Percentiles rank a stretch among this genome's conserved stretches.
phyloP scores from a whole-genome alignment of 2,329 filamentous ascomycete genomes.

The Aureobasidium melanogenum region DNA sequence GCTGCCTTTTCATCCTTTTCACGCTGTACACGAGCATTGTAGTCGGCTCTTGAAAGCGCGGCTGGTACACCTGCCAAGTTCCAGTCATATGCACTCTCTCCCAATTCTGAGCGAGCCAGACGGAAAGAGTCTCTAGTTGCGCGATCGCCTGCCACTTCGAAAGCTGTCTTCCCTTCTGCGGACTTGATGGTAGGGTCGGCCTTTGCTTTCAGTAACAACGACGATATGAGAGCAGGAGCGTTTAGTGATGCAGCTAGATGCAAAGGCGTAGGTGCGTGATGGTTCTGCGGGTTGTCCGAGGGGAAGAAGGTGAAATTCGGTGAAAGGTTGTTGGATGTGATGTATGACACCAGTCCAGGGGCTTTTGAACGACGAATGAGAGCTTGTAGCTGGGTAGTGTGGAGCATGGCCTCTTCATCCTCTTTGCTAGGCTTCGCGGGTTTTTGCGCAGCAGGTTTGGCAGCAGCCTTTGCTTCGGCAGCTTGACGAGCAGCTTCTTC shows the following conservation, averaged over 20 bases:
- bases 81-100: constrained; percentile 73
- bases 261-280: constrained; percentile 74
- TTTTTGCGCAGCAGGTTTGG: constrained; percentile 37
- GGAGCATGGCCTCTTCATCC: constrained; percentile 71
- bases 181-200: constrained; percentile 67
- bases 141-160: constrained; percentile 79
- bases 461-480: constrained; percentile 23
- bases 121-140: constrained; percentile 85
- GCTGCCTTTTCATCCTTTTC: constrained; percentile 62
- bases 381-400: constrained; percentile 82
- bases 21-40: constrained; percentile 56
- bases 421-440: constrained; percentile 58
- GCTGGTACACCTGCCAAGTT: constrained; percentile 62
- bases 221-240: constrained; percentile 64
- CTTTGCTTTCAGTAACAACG: constrained; percentile 63
- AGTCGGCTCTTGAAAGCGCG: constrained; percentile 61
- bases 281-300: constrained; percentile 53
- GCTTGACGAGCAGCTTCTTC: constrained; percentile 17
- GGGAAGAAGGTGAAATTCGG: constrained; percentile 70
- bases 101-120: constrained; percentile 72
- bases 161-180: constrained; percentile 71
- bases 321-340: constrained; percentile 64
- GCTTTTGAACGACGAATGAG: constrained; percentile 84
- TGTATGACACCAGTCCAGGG: constrained; percentile 75
- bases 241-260: constrained; percentile 81